A percentile compares a stretch with the other conserved stretches of the same genome.
phyloP scores from a whole-genome alignment of 257 asterid genomes.

The Ballota nigra region DNA sequence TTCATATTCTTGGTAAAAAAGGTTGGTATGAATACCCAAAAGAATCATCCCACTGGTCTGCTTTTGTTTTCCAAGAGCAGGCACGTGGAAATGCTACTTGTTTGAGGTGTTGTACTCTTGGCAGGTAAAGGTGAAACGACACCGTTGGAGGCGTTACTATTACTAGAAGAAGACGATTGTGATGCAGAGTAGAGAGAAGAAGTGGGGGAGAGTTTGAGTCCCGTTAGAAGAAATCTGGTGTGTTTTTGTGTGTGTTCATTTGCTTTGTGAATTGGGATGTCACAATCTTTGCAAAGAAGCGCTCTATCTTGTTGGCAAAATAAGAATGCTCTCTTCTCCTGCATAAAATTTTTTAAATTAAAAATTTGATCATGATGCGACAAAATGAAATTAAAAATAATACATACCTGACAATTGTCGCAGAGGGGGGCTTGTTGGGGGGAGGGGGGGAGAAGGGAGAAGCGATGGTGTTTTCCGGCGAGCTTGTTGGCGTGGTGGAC shows the following conservation, averaged over 20 bases:
- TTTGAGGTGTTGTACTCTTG: conserved; percentile 24
- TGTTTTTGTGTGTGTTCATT: conserved; percentile 77
- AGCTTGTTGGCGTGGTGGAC: conserved; percentile 97
- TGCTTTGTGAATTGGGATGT: conserved; percentile 65
- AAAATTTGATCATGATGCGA: background rate
- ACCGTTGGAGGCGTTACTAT: too few relatives aligned
- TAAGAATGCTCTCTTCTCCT: conserved; percentile 87
- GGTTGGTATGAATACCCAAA: too few relatives aligned
- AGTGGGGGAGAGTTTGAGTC: conserved; percentile 56
- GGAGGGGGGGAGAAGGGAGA: conserved; percentile 63
- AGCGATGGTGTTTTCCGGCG: conserved; percentile 83
- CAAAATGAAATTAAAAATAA: background rate
- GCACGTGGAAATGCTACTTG: conserved; percentile 81
- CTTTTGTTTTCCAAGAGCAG: too few relatives aligned
- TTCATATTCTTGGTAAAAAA: too few relatives aligned
- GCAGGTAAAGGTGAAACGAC: conserved; percentile 23
- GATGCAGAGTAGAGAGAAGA: conserved; percentile 40
- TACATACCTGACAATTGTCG: conserved; percentile 91
- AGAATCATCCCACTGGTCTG: too few relatives aligned
- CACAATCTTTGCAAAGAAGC: conserved; percentile 80
- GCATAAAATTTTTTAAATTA: background rate
- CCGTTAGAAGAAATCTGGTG: conserved; percentile 74
- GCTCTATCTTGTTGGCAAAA: conserved; percentile 96
- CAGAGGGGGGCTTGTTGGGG: conserved; percentile 64
- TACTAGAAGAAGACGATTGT: conserved; percentile 15